These are phyloP conservation scores for Penicillium sp. DNA, from an alignment of 2,329 filamentous ascomycete genomes.

Conservation along the genomic window DNA sequence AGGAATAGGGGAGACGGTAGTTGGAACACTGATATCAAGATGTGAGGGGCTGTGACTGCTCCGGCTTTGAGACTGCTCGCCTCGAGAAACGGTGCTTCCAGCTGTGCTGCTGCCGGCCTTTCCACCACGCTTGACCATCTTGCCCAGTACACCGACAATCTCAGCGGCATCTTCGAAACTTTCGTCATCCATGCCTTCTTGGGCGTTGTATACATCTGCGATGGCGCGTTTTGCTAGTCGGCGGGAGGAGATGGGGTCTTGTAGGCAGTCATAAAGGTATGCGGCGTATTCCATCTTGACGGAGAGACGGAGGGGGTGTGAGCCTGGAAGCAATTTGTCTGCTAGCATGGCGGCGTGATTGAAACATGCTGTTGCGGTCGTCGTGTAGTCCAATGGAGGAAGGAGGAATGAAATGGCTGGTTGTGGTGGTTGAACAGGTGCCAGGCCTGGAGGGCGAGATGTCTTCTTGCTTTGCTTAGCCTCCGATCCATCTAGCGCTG, in stretches of 20 bases:
- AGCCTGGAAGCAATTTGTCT: conserved; percentile 78
- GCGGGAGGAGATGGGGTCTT: conserved; percentile 78
- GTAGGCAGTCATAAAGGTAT: conserved; percentile 90
- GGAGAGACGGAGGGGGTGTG: conserved; percentile 85
- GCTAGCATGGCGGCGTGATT: conserved; percentile 76
- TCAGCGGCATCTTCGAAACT: conserved; percentile 93
- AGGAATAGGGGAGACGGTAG: conserved; percentile 29
- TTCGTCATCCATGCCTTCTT: conserved; percentile 92
- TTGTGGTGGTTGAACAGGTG: conserved; percentile 30
- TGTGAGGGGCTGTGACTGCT: conserved; percentile 37
- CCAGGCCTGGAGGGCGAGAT: conserved; percentile 46
- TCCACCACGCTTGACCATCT: conserved; percentile 80
- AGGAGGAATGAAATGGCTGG: conserved; percentile 75
- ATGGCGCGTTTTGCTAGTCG: conserved; percentile 82
- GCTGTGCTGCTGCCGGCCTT: conserved; percentile 45
- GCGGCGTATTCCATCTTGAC: conserved; percentile 92
- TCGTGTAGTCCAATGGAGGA: conserved; percentile 79
- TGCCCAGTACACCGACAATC: conserved; percentile 81
- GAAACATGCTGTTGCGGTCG: conserved; percentile 81
- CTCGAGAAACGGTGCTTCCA: conserved; percentile 37
- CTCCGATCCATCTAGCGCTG: conserved; percentile 42
- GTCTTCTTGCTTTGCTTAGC: conserved; percentile 7
- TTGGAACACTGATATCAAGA: conserved; percentile 31
- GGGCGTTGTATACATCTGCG: conserved; percentile 86
- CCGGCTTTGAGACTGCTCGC: conserved; percentile 40